A percentile compares a stretch with the other conserved stretches of the same genome.
Evolutionary conservation across 306 rosid species (phyloP).

Genomic region (Cajanus cajan): DNA sequence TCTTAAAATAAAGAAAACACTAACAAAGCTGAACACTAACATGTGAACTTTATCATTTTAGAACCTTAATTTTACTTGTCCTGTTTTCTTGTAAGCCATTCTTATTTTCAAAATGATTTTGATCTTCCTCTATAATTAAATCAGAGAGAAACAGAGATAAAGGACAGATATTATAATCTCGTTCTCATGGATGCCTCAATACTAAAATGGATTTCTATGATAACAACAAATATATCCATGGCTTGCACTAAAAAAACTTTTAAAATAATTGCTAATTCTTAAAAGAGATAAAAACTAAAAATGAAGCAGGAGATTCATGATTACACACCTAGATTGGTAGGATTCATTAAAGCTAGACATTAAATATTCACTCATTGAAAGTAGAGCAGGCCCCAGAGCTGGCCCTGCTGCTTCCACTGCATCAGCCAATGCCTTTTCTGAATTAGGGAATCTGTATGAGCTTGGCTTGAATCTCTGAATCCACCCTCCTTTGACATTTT

Average conservation of each 20-base stretch:
- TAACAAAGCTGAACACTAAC: background rate
- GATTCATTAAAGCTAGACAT: conserved; percentile 99
- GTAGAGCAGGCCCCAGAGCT: conserved; percentile 75
- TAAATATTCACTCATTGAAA: conserved; percentile 88
- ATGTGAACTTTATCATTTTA: background rate
- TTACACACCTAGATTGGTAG: conserved; percentile 86
- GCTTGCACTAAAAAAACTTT: conserved; percentile 9
- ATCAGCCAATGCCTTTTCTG: conserved; percentile 68
- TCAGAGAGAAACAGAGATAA: background rate
- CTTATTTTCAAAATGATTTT: background rate
- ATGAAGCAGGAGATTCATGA: conserved; percentile 17
- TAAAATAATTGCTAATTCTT: conserved; percentile 9
- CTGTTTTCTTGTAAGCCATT: background rate
- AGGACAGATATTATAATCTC: background rate
- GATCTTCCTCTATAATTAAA: conserved; percentile 10
- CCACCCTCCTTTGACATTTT: conserved; percentile 76
- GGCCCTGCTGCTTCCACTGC: conserved; percentile 92
- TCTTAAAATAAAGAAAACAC: background rate
- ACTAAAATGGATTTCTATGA: background rate
- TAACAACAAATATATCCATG: background rate
- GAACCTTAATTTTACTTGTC: background rate
- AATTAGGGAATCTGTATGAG: conserved; percentile 69
- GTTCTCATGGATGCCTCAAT: background rate
- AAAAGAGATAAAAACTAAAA: conserved; percentile 1
- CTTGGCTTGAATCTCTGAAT: conserved; percentile 63